Evolutionary conservation across 169 alveolate genomes (phyloP).

Genomic region (Cryptosporidium bovis): DNA sequence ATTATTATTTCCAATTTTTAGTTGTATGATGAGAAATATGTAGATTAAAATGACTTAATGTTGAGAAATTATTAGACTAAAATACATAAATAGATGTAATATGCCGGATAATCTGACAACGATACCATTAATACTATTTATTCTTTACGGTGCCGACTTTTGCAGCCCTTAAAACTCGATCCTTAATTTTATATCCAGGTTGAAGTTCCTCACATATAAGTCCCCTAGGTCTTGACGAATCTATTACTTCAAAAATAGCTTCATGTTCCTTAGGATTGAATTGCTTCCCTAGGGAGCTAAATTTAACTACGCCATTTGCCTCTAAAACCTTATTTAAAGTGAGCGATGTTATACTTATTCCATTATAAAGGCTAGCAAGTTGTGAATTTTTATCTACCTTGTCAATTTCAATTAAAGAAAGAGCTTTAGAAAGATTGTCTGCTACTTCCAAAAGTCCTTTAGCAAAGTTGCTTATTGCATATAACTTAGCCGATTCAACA

Average conservation of each 20-base stretch:
- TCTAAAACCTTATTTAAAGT: conserved; percentile 78
- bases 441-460: conserved; percentile 84
- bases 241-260: conserved; percentile 82
- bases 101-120: not conserved
- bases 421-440: conserved; percentile 85
- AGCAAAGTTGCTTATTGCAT: conserved; percentile 86
- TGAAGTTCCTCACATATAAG: conserved; percentile 80
- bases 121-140: not conserved
- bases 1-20: too few species aligned
- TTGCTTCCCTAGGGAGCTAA: conserved; percentile 81
- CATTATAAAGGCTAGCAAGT: conserved; percentile 77
- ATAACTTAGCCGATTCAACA: conserved; percentile 77
- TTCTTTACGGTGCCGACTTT: conserved; percentile 85
- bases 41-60: too few species aligned
- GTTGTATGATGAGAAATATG: too few species aligned
- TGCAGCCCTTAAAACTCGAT: conserved; percentile 84
- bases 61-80: not conserved
- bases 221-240: conserved; percentile 78
- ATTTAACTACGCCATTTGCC: conserved; percentile 79
- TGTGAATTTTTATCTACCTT: conserved; percentile 67
- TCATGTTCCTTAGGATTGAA: conserved; percentile 88
- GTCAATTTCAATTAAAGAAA: conserved; percentile 71
- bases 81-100: not conserved
- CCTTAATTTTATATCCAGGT: conserved; percentile 85
- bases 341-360: conserved; percentile 81